Percentiles rank a stretch among this genome's conserved stretches.
These are phyloP conservation scores for Fomes fomentarius DNA, from an alignment of 1,284 basidiomycete genomes.

Conservation along the genomic window DNA sequence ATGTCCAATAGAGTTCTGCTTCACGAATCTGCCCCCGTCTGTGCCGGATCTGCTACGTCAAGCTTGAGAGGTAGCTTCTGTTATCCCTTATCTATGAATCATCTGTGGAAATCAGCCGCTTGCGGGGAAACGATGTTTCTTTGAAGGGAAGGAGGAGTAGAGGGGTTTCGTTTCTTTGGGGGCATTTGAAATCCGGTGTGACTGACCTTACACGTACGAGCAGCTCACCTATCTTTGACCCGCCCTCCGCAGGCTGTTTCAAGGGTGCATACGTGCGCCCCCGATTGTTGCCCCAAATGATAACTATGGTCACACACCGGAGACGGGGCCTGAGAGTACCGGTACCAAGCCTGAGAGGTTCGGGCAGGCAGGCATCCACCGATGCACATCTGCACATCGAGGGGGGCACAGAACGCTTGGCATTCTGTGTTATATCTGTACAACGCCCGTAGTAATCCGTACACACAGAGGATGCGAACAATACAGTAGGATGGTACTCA, in stretches of 20 bases:
- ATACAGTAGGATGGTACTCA: not conserved
- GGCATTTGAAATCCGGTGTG: too few relatives aligned
- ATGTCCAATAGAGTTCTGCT: conserved; percentile 1
- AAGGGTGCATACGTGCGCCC: conserved; percentile 3
- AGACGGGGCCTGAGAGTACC: conserved; percentile 6
- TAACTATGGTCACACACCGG: conserved; percentile 18
- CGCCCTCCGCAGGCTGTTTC: too few relatives aligned
- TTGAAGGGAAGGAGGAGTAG: too few relatives aligned
- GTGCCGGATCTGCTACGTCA: too few relatives aligned
- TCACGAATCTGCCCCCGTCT: not conserved
- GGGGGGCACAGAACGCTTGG: conserved; percentile 10
- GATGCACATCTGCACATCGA: too few relatives aligned
- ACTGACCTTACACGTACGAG: too few relatives aligned
- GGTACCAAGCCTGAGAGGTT: conserved; percentile 10
- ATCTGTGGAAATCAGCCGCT: too few relatives aligned
- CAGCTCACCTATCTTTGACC: conserved; percentile 3
- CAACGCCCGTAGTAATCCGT: conserved; percentile 22
- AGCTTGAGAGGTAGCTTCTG: too few relatives aligned
- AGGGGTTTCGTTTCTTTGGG: too few relatives aligned
- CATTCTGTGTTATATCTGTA: conserved; percentile 13
- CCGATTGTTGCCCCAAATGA: conserved; percentile 5
- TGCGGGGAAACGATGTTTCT: too few relatives aligned
- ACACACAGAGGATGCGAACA: not conserved
- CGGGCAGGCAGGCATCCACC: not conserved
- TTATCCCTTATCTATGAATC: too few relatives aligned